Evolutionary conservation across 176 grass and related monocot species (phyloP), one percentile per base, ranked within the genome.

Genomic region (Triticum dicoccoides): DNA sequence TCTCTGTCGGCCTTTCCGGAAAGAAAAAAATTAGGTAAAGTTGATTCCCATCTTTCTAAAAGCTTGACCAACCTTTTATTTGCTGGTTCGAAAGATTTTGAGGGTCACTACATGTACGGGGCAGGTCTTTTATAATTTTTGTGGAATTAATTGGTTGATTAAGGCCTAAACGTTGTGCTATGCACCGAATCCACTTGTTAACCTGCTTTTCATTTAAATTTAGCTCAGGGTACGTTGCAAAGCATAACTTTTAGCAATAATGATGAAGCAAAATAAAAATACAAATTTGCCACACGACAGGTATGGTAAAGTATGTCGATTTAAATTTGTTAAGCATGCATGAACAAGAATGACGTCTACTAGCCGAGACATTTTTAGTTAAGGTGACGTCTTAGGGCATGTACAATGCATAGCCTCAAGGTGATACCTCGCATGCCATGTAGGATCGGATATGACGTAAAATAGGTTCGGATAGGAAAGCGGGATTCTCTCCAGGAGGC

Each of bases 11-110:
- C 5, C 62, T 89, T 90, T 90, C 0, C 0, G 7, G 21, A 84
- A 81, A 9, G 10, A 15, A 6, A 35, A 45, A 35, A 14, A 21
- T 45, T 11, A 9, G 18, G 2, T 34, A 84, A 84, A 91, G 80
- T 61, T 51, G 85, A 91, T 80, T 91, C 89, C 69, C 76, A 84
- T 87, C 76, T 80, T 80, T 45, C 6, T 5, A 29, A 87, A 87
- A 84, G 76, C n/a, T 76, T 88, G 69, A 84, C 81, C 21, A 8
- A 1, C 61, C 1, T 91, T 78, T 71, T 77, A 1, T 79, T 77
- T 2, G 62, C 38, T 32, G 38, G 58, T 30, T 64, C 45, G 11
- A 80, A 63, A 84, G 20, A 11, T 67, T 77, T 52, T 41, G 0
- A 3, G 4, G 10, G 5, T 11, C 56, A 65, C 66, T 45, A 15